Evolutionary conservation across 805 yeast species (phyloP).

Genomic region (Yamadazyma philogaea): DNA sequence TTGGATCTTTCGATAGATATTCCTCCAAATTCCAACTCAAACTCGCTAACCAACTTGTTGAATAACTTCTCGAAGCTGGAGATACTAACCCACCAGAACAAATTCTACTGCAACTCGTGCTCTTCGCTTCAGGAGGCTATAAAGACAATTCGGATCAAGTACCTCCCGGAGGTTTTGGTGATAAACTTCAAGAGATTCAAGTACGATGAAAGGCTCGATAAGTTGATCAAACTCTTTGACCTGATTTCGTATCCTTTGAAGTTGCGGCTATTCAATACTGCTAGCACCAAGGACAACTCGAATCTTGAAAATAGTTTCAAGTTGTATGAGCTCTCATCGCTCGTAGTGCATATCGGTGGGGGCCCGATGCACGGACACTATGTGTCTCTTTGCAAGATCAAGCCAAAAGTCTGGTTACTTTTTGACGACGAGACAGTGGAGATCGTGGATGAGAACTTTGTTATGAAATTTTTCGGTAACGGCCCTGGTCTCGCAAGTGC

Average conservation of each 20-base stretch:
- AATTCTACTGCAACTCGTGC: constrained; percentile 90
- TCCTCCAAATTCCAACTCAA: constrained; percentile 53
- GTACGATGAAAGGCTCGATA: constrained; percentile 76
- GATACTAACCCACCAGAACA: constrained; percentile 79
- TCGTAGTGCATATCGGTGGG: constrained; percentile 93
- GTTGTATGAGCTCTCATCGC: constrained; percentile 76
- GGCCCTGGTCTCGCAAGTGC: constrained; percentile 88
- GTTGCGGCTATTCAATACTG: constrained; percentile 66
- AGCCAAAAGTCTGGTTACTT: constrained; percentile 78
- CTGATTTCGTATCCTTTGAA: constrained; percentile 76
- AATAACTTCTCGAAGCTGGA: constrained; percentile 84
- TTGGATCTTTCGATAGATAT: constrained; percentile 84
- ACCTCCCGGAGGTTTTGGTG: constrained; percentile 73
- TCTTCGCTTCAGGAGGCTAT: constrained; percentile 91
- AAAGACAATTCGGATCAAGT: constrained; percentile 76
- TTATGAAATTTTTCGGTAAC: constrained; percentile 83
- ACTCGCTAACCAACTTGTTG: constrained; percentile 72
- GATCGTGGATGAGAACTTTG: constrained; percentile 77
- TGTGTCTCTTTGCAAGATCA: constrained; percentile 79
- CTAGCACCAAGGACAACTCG: constrained; percentile 22
- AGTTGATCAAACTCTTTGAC: constrained; percentile 83
- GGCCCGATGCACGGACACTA: constrained; percentile 98
- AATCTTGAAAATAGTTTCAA: constrained; percentile 38
- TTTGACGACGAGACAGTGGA: constrained; percentile 97
- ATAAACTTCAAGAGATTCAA: constrained; percentile 90